Base-by-base conservation (phyloP, 306 rosid species). In the Begonia masoniana region DNA sequence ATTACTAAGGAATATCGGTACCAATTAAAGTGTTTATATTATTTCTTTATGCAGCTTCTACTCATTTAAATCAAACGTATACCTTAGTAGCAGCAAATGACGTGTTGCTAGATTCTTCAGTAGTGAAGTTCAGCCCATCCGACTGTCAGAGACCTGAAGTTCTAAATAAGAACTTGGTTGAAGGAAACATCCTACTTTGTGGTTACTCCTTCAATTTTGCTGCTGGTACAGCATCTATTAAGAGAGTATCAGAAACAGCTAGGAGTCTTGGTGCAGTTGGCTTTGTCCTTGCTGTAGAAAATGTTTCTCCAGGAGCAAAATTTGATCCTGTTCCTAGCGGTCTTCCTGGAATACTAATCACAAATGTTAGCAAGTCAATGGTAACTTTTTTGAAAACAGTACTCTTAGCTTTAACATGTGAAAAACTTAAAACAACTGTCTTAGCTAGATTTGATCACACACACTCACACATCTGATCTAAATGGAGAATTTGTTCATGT, bases 141-240 rank as follows among this genome's bases (percentile, higher is more conserved):
- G 99, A 92, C 68, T 92, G 99, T 77, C 99, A 92, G 75, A 81
- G 66, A 67, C 89, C 94, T 56, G 99, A 92, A 59, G 75, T 87
- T 72, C 71, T 92, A 56, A 92, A 87, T 71, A 87, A 92, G 78
- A 77, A 78, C 23, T 74, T 87, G 77, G 79, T 92, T 62, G 74
- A 81, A 79, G 99, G 99, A 35, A 92, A 83, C 57, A 82, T 92
- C 72, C 93, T 92, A 71, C 93, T 92, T 6, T 92, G 99, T 76
- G 99, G 99, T 67, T 92, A 92, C 76, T 92, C 99, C 58, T 92
- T 83, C 76, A 87, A 87, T 76, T 92, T 92, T 67, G 87, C 84
- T 61, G 74, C 45, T 46, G 96, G 96, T 57, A 53, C 99, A 47
- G 92, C 99, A 55, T 92, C 99, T 43, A 31, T 87, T 45, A 86